A percentile compares a stretch with the other conserved stretches of the same genome.
phyloP scores from a whole-genome alignment of 768 basidiomycete genomes.

The Pulveroboletus sp. region DNA sequence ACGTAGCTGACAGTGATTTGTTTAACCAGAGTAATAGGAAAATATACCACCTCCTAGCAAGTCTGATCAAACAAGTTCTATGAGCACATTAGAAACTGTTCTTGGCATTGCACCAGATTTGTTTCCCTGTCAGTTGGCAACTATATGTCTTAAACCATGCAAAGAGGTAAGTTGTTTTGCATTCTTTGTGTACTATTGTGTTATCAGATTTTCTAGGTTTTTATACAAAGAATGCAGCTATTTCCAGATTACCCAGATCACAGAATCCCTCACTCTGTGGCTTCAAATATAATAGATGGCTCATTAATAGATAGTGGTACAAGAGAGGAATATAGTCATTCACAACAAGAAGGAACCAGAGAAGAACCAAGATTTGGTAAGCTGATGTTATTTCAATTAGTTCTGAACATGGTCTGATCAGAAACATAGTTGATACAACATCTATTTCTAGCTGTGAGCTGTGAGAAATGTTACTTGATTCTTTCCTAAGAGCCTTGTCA shows the following conservation, averaged over 20 bases:
- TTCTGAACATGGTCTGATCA: neutral
- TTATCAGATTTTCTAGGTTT: constrained; percentile 6
- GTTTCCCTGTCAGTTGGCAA: constrained; percentile 46
- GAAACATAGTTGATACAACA: constrained; percentile 8
- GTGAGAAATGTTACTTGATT: constrained; percentile 11
- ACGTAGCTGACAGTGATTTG: fast-evolving
- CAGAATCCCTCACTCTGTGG: constrained; percentile 13
- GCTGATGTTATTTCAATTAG: neutral
- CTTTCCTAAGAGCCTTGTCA: neutral
- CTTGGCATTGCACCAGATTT: constrained; percentile 43
- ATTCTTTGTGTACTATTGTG: neutral
- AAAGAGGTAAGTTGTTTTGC: constrained; percentile 32
- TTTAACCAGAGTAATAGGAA: constrained; percentile 11
- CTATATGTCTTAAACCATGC: constrained; percentile 45
- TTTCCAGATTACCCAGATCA: constrained; percentile 17
- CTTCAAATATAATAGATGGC: neutral
- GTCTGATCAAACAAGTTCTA: constrained; percentile 4
- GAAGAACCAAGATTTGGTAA: constrained; percentile 16
- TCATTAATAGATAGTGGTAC: neutral
- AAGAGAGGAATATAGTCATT: neutral
- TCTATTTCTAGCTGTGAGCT: neutral
- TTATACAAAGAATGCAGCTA: constrained; percentile 18
- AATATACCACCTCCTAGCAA: constrained; percentile 15
- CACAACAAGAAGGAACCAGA: constrained; percentile 1
- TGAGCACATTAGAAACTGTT: constrained; percentile 30